Base-by-base conservation (phyloP, 768 basidiomycete species). In the Russula sp. region DNA sequence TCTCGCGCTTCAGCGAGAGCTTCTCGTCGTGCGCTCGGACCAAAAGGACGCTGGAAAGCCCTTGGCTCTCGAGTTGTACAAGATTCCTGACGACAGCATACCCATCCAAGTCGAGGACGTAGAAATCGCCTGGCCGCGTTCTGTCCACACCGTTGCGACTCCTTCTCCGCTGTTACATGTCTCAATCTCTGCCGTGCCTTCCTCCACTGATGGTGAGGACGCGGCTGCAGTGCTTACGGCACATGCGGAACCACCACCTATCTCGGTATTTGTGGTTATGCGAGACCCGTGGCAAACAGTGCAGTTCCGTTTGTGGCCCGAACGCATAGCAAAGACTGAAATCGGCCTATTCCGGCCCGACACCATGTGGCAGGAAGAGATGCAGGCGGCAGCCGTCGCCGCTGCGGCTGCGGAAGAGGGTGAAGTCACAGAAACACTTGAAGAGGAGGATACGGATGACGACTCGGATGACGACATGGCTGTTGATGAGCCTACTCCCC, bases 261-360 rank as follows among this genome's bases (percentile, higher is more conserved):
- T 67, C 5, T 67, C 66, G 9, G 49, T 67, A 32, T 67, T 60
- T 57, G 48, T 65, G 38, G 63, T 65, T 36, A 64, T 67, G 58
- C 48, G 34, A n/a, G 57, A 66, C 34, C 58, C 63, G 22, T 66
- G 65, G 64, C 59, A 60, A 44, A 66, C 64, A 5, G 59, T 61
- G 36, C 59, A 66, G 22, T 66, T 66, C 44, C 65, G 65, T 24
- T 40, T 67, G 14, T 67, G 65, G 64, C 67, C 67, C 11, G 64
- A 67, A 56, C 64, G 67, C 24, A 44, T 65, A 48, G 38, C 66
- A 53, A 67, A 56, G 49, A 8, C 63, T 3, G 66, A 60, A 36
- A 8, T 65, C 6, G 63, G 59, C 42, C 40, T 22, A 16, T 65
- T 67, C 24, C 52, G 54, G 14, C 54, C 63, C n/a, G 66, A 60